Percentiles rank a stretch among this genome's conserved stretches.
Conservation (phyloP, 2,329 filamentous ascomycete species). For the Aspergillus tamarii region DNA sequence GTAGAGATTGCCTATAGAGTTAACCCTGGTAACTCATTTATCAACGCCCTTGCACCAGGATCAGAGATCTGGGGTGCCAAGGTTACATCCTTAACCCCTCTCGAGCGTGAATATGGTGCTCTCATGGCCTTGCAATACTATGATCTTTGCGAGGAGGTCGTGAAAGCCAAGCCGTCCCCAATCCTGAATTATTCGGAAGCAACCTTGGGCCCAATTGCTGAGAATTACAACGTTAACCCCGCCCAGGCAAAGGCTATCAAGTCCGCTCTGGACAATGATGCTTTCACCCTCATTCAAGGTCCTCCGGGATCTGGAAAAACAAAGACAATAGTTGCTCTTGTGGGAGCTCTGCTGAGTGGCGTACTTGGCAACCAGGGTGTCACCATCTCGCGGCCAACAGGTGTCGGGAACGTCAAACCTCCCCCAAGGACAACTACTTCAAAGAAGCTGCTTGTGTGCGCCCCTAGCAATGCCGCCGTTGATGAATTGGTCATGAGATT, state of each 20-base stretch:
- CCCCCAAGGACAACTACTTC: conserved; percentile 43
- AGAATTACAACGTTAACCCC: conserved; percentile 80
- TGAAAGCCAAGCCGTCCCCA: conserved; percentile 85
- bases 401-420: conserved; percentile 39
- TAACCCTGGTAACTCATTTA: conserved; percentile 66
- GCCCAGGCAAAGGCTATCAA: conserved; percentile 91
- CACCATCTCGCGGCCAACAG: conserved; percentile 48
- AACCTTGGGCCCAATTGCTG: conserved; percentile 68
- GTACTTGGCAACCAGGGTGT: conserved; percentile 55
- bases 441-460: conserved; percentile 93
- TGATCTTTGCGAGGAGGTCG: conserved; percentile 89
- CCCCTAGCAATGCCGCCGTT: conserved; percentile 97
- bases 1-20: conserved; percentile 87
- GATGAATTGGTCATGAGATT: conserved; percentile 94
- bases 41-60: conserved; percentile 69
- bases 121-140: conserved; percentile 92
- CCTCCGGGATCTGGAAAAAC: conserved; percentile 97
- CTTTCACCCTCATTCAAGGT: conserved; percentile 93
- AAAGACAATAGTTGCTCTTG: conserved; percentile 96
- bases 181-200: conserved; percentile 79
- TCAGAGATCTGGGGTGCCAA: conserved; percentile 74
- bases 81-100: conserved; percentile 88
- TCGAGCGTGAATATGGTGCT: conserved; percentile 93
- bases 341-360: conserved; percentile 78
- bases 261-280: conserved; percentile 92